Percentiles rank a stretch among this genome's conserved stretches.
phyloP scores from a whole-genome alignment of 2,329 filamentous ascomycete species.

The Ophiostoma ulmi region DNA sequence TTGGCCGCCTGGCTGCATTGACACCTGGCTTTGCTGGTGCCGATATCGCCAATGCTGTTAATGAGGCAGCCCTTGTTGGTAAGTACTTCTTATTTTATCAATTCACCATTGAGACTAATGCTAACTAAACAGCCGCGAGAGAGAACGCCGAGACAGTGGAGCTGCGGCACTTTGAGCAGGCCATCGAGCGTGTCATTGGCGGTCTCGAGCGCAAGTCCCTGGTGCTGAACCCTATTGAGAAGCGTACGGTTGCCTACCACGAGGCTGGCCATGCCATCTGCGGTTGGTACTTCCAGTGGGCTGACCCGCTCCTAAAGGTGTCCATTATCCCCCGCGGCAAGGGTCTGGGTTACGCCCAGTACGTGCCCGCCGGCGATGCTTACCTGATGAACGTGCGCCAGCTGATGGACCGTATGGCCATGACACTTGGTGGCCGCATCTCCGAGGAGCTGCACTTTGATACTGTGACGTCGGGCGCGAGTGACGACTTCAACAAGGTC shows the following conservation, averaged over 20 bases:
- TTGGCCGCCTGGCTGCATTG: constrained; percentile 81
- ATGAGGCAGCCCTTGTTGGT: constrained; percentile 96
- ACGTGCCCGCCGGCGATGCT: constrained; percentile 83
- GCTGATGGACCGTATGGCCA: constrained; percentile 98
- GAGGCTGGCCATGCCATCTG: constrained; percentile 98
- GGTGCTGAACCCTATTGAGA: constrained; percentile 88
- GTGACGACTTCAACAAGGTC: constrained; percentile 97
- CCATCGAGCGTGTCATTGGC: constrained; percentile 94
- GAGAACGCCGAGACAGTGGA: constrained; percentile 71
- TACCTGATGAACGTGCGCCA: constrained; percentile 96
- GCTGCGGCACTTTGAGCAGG: constrained; percentile 92
- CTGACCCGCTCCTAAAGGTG: constrained; percentile 96
- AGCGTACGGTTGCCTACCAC: constrained; percentile 53
- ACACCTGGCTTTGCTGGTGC: constrained; percentile 96
- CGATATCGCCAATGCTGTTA: constrained; percentile 97
- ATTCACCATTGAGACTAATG: not conserved
- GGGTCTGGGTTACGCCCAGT: constrained; percentile 93
- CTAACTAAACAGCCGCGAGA: constrained; percentile 62
- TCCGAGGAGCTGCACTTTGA: constrained; percentile 96
- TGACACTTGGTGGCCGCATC: constrained; percentile 93
- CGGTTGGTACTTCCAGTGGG: constrained; percentile 94
- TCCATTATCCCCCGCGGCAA: constrained; percentile 96
- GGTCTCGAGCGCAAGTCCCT: constrained; percentile 96
- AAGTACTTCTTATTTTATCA: constrained; percentile 37
- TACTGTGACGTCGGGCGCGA: constrained; percentile 89